phyloP scores from a whole-genome alignment of 1,284 basidiomycete genomes.

The Porphyrellus sp. region DNA sequence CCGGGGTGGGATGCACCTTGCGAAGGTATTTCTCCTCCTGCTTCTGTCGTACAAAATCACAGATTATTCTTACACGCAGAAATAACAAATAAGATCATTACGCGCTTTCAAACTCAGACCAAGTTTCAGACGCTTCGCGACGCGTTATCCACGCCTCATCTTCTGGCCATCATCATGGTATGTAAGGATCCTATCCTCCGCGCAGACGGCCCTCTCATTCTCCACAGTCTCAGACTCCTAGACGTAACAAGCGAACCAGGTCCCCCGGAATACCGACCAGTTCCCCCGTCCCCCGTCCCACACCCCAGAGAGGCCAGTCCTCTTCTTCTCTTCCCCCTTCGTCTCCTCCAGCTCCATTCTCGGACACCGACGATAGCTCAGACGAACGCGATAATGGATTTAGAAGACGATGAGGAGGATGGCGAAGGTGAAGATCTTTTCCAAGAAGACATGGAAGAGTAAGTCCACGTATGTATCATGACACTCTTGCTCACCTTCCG shows the following conservation, averaged over 20 bases:
- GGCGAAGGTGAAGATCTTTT: constrained; percentile 95
- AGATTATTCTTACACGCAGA: constrained; percentile 4
- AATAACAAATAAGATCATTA: constrained; percentile 7
- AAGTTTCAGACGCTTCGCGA: constrained; percentile 31
- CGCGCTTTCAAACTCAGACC: constrained; percentile 38
- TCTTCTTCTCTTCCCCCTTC: constrained; percentile 77
- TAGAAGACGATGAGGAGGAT: constrained; percentile 69
- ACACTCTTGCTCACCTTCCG: constrained; percentile 1
- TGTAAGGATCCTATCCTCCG: constrained; percentile 4
- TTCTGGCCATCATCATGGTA: constrained; percentile 30
- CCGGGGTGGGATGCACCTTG: constrained; percentile 63
- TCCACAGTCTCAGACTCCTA: constrained; percentile 39
- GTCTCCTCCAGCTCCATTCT: constrained; percentile 80
- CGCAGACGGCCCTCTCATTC: background rate
- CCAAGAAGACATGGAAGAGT: constrained; percentile 77
- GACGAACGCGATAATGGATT: constrained; percentile 76
- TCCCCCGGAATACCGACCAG: constrained; percentile 52
- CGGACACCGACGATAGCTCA: constrained; percentile 81
- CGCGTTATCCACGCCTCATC: constrained; percentile 27
- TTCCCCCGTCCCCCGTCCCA: constrained; percentile 49
- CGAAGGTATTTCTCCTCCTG: constrained; percentile 66
- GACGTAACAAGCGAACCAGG: constrained; percentile 60
- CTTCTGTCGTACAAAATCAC: constrained; percentile 21
- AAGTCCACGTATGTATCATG: constrained; percentile 32
- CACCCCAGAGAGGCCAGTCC: constrained; percentile 53